Percentiles rank a stretch among this genome's conserved stretches.
phyloP scores from a whole-genome alignment of 2,329 filamentous ascomycete genomes.

The Ophiognomonia clavigignenti-juglandacearum region DNA sequence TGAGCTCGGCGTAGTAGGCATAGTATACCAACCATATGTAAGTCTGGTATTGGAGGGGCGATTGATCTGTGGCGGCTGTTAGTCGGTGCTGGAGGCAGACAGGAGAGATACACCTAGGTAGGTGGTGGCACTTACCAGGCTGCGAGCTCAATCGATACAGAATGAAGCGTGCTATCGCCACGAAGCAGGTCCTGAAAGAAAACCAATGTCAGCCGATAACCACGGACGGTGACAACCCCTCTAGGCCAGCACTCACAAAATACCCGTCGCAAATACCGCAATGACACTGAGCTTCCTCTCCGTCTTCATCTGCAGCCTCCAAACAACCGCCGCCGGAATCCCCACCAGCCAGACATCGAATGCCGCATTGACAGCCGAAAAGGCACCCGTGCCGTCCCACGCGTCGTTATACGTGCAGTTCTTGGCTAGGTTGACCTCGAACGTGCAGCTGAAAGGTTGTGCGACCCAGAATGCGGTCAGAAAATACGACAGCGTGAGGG shows the following conservation, averaged over 20 bases:
- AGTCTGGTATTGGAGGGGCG: not conserved
- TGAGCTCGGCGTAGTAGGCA: conserved; percentile 6
- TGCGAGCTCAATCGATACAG: not conserved
- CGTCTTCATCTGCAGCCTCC: conserved; percentile 10
- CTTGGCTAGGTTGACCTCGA: not conserved
- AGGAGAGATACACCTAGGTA: not conserved
- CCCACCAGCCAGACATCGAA: conserved; percentile 10
- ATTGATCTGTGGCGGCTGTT: not conserved
- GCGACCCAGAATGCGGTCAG: conserved; percentile 4
- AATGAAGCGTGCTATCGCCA: not conserved
- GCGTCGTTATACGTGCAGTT: conserved; percentile 8
- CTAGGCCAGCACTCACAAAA: not conserved
- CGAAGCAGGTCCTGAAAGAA: not conserved
- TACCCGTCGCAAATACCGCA: conserved; percentile 3
- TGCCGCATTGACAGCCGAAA: conserved; percentile 6
- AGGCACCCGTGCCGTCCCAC: conserved; percentile 9
- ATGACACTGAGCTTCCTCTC: conserved; percentile 1
- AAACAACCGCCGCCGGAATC: conserved; percentile 5
- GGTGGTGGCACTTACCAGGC: not conserved
- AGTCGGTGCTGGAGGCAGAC: not conserved
- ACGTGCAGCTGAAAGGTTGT: conserved; percentile 9
- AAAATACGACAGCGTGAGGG: conserved; percentile 3
- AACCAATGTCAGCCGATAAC: not conserved
- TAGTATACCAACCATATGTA: conserved; percentile 3
- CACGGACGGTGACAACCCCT: not conserved